Evolutionary conservation across 305 asterid genomes (phyloP).

Genomic region (Striga hermonthica): DNA sequence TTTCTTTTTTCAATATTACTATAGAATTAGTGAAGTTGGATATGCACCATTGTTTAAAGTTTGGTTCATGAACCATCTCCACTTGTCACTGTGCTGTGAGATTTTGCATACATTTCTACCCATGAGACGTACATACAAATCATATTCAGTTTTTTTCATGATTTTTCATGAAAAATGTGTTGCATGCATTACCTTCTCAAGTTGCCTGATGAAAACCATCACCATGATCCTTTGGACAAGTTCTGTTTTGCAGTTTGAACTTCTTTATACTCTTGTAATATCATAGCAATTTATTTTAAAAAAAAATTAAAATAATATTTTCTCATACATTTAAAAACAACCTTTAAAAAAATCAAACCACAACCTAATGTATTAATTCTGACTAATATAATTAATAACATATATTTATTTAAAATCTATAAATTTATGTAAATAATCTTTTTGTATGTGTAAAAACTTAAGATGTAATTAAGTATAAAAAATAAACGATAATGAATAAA

Average conservation of each 20-base stretch:
- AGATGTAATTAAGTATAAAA: no score
- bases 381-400: no score
- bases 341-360: no score
- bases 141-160: not conserved
- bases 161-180: not conserved
- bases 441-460: no score
- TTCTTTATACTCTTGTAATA: not conserved
- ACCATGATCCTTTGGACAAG: not conserved
- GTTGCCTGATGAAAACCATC: not conserved
- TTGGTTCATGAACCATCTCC: not conserved
- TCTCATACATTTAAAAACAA: no score
- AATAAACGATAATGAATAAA: no score
- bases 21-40: slow-evolving; percentile 12
- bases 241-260: slow-evolving; percentile 17
- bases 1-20: not conserved
- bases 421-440: no score
- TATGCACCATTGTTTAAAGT: not conserved
- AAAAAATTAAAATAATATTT: no score
- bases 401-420: no score
- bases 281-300: no score
- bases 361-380: no score
- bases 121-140: not conserved
- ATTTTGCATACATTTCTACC: not conserved
- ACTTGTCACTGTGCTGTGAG: not conserved
- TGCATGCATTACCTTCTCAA: slow-evolving; percentile 7